Evolutionary conservation across 495 filamentous ascomycete genomes (phyloP).

Genomic region (Penicillium bialowiezense): DNA sequence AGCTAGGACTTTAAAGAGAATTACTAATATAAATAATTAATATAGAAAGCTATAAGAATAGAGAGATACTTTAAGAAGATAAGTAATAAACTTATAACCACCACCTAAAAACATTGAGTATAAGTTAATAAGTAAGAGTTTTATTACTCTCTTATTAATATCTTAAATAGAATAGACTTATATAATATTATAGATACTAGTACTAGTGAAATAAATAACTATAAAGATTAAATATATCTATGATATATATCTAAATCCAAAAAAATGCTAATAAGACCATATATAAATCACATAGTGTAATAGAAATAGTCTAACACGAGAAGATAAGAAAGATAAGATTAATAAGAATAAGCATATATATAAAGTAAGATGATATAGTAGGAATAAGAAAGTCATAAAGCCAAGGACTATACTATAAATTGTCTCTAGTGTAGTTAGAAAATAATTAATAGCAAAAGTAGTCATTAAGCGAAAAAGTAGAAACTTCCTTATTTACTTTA

Average conservation of each 20-base stretch:
- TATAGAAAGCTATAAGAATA: constrained; percentile 21
- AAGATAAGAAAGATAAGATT: background rate
- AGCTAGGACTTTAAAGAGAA: constrained; percentile 10
- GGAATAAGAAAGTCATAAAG: too few species aligned
- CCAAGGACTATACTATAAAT: too few species aligned
- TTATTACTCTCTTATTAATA: constrained; percentile 2
- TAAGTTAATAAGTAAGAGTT: constrained; percentile 14
- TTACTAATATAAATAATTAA: constrained; percentile 20
- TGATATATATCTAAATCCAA: background rate
- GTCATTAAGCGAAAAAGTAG: too few species aligned
- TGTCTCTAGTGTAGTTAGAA: too few species aligned
- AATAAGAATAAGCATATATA: too few species aligned
- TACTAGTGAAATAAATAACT: constrained; percentile 4
- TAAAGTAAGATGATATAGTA: too few species aligned
- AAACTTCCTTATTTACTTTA: too few species aligned
- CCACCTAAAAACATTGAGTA: constrained; percentile 12
- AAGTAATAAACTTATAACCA: constrained; percentile 13
- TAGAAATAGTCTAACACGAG: constrained; percentile 1
- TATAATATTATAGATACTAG: constrained; percentile 11
- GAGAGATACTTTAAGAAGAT: constrained; percentile 22
- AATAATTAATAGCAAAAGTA: too few species aligned
- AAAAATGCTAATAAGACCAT: background rate
- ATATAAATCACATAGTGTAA: constrained; percentile 6
- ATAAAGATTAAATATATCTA: constrained; percentile 1
- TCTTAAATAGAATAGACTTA: constrained; percentile 1